These are phyloP conservation scores for Hyphopichia khmerensis DNA, from an alignment of 1,139 yeast genomes.

Conservation along the genomic window DNA sequence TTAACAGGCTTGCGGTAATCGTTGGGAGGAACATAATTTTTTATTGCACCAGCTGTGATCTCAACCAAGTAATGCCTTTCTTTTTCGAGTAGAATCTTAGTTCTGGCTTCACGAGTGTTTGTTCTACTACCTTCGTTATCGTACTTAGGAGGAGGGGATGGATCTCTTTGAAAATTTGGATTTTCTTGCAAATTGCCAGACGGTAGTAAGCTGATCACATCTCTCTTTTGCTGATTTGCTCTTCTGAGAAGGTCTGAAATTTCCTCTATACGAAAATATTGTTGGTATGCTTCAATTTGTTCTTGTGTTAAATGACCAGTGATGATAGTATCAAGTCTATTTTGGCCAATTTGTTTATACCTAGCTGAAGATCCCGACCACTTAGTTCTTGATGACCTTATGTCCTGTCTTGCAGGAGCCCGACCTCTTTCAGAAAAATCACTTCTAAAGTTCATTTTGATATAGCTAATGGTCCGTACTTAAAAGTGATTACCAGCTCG, in stretches of 20 bases:
- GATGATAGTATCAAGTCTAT: slow-evolving; percentile 39
- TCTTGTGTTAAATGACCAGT: slow-evolving; percentile 71
- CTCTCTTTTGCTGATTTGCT: slow-evolving; percentile 52
- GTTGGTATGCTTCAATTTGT: slow-evolving; percentile 80
- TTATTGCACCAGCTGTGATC: slow-evolving; percentile 66
- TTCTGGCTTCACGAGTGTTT: slow-evolving; percentile 77
- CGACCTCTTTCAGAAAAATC: neutral
- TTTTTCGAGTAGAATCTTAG: slow-evolving; percentile 60
- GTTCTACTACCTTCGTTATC: slow-evolving; percentile 79
- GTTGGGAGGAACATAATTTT: slow-evolving; percentile 78
- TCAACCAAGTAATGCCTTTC: slow-evolving; percentile 81
- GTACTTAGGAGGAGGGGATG: slow-evolving; percentile 92
- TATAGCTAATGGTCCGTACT: no score
- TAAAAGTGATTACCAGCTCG: no score
- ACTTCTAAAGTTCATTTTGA: neutral
- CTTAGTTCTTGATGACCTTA: slow-evolving; percentile 20
- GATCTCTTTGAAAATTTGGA: slow-evolving; percentile 53
- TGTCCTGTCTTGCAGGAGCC: neutral
- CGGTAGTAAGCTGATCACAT: slow-evolving; percentile 37
- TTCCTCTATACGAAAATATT: slow-evolving; percentile 76
- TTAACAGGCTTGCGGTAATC: slow-evolving; percentile 73
- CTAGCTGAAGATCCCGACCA: slow-evolving; percentile 47
- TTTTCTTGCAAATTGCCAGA: slow-evolving; percentile 25
- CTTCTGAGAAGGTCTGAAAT: slow-evolving; percentile 47
- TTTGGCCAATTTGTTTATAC: slow-evolving; percentile 27